Conservation (phyloP, 768 basidiomycete species). For the Termitomyces sp. region DNA sequence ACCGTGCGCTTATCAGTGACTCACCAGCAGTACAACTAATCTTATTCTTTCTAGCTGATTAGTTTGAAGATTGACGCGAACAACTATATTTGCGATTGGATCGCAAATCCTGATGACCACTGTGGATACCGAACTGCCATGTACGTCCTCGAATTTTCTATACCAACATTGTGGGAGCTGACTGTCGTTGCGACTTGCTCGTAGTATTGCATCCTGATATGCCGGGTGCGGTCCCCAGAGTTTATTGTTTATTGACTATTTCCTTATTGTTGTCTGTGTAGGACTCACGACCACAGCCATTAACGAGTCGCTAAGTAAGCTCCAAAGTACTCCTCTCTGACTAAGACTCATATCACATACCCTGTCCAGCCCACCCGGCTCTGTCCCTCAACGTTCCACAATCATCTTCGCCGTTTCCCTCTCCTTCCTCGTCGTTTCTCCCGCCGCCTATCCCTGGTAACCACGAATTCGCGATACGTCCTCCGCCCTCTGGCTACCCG, state of each 20-base stretch:
- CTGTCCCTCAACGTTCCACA: constrained; percentile 36
- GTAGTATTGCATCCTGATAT: background rate
- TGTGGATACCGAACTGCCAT: background rate
- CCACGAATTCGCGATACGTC: constrained; percentile 61
- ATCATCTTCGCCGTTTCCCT: constrained; percentile 46
- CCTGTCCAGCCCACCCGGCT: constrained; percentile 3
- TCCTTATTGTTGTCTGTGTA: background rate
- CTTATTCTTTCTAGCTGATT: background rate
- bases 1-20: background rate
- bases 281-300: background rate
- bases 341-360: background rate
- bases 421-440: constrained; percentile 60
- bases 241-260: background rate
- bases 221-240: background rate
- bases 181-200: background rate
- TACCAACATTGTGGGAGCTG: background rate
- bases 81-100: background rate
- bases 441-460: constrained; percentile 62
- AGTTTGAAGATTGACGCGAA: background rate
- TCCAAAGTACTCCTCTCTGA: background rate
- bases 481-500: constrained; percentile 25
- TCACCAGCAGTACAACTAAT: too few relatives aligned
- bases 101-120: background rate
- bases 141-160: background rate
- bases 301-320: background rate